These are phyloP conservation scores for Pseudozyma pruni DNA, from an alignment of 1,284 basidiomycete genomes.

Conservation along the genomic window DNA sequence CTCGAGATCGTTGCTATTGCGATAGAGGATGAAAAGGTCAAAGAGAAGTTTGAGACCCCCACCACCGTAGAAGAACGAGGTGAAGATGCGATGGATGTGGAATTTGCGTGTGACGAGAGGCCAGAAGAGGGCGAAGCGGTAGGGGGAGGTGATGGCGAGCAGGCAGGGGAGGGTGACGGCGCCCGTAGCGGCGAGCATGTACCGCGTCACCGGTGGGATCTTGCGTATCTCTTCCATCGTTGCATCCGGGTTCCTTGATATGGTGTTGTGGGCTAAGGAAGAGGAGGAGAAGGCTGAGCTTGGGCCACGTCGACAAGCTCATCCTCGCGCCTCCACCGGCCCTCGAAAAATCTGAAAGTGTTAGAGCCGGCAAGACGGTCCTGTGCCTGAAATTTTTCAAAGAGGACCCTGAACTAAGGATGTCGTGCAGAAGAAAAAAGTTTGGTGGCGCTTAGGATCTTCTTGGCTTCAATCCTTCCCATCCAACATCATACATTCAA, in stretches of 20 bases:
- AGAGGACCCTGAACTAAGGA: constrained; percentile 25
- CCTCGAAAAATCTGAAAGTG: neutral
- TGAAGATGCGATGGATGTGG: constrained; percentile 81
- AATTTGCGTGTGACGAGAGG: constrained; percentile 70
- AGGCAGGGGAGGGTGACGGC: constrained; percentile 76
- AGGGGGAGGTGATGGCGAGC: constrained; percentile 73
- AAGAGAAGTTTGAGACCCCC: constrained; percentile 56
- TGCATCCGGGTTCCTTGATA: neutral
- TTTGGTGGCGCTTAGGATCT: constrained; percentile 2
- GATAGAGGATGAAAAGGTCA: constrained; percentile 56
- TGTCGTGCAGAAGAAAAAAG: constrained; percentile 6
- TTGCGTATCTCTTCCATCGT: constrained; percentile 69
- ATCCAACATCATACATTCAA: neutral
- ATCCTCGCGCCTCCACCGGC: constrained; percentile 19
- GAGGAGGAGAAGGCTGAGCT: neutral
- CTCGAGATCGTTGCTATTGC: constrained; percentile 58
- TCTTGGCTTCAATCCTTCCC: neutral
- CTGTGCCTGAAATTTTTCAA: too few species aligned
- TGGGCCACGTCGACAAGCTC: constrained; percentile 13
- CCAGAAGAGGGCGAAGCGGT: constrained; percentile 74
- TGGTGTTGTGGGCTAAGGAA: constrained; percentile 3
- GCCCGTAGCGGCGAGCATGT: constrained; percentile 75
- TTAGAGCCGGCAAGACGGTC: too few species aligned
- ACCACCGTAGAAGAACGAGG: constrained; percentile 80
- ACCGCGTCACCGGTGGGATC: constrained; percentile 85